A percentile compares a stretch with the other conserved stretches of the same genome.
Evolutionary conservation across 2,329 filamentous ascomycete genomes (phyloP).

Genomic region (Ophiocordyceps sinensis): DNA sequence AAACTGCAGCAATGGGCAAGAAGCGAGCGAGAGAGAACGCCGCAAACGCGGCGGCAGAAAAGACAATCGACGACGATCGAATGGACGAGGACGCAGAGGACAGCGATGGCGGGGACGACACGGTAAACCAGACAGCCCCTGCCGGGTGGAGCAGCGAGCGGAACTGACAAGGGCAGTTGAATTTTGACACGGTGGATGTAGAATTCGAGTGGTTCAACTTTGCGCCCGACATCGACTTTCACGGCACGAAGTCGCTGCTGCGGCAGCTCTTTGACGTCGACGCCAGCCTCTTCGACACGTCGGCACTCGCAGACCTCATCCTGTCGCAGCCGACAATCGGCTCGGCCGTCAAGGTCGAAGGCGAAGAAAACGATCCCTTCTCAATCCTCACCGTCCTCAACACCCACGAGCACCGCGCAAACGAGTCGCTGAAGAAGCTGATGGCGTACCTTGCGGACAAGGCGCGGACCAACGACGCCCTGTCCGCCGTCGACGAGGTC

Average conservation of each 20-base stretch:
- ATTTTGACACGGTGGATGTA: constrained; percentile 83
- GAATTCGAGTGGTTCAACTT: constrained; percentile 99
- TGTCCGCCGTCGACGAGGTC: constrained; percentile 44
- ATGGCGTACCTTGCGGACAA: constrained; percentile 54
- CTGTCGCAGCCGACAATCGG: constrained; percentile 77
- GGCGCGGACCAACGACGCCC: constrained; percentile 35
- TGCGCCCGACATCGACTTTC: constrained; percentile 77
- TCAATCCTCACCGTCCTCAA: constrained; percentile 86
- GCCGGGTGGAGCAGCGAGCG: neutral
- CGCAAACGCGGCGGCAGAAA: constrained; percentile 21
- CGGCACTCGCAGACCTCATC: constrained; percentile 72
- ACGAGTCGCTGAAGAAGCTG: constrained; percentile 56
- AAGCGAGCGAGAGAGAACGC: constrained; percentile 35
- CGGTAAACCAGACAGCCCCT: constrained; percentile 2
- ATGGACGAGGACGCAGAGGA: constrained; percentile 30
- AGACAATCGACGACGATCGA: constrained; percentile 26
- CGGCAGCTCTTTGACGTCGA: constrained; percentile 90
- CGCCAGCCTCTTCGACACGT: constrained; percentile 72
- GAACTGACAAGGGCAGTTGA: constrained; percentile 31
- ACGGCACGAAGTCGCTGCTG: constrained; percentile 79
- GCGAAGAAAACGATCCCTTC: constrained; percentile 82
- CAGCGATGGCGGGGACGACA: constrained; percentile 36
- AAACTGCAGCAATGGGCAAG: constrained; percentile 26
- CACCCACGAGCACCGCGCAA: constrained; percentile 61
- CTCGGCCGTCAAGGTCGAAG: constrained; percentile 94